Conservation (phyloP, 257 asterid species). For the Rhazya stricta region DNA sequence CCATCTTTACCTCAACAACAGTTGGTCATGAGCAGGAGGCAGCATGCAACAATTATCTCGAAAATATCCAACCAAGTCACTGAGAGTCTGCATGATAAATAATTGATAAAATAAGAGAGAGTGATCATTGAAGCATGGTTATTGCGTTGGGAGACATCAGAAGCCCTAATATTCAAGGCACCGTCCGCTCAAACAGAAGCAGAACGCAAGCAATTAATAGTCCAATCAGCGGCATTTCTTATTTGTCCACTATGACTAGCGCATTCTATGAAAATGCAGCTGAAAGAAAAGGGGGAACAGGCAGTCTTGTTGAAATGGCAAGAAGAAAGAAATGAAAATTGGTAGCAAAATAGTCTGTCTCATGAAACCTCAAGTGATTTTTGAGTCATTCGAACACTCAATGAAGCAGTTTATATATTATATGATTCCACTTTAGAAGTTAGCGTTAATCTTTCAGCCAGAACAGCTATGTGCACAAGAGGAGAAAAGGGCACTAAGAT, state of each 20-base stretch:
- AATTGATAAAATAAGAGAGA: slow-evolving; percentile 4
- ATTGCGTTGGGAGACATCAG: background rate
- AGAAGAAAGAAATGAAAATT: background rate
- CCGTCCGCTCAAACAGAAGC: background rate
- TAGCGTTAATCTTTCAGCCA: background rate
- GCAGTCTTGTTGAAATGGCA: background rate
- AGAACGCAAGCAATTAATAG: background rate
- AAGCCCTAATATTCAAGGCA: background rate
- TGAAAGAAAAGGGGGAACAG: background rate
- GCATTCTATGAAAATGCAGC: background rate
- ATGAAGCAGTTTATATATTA: background rate
- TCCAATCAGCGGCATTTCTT: background rate
- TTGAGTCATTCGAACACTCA: background rate
- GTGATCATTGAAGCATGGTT: slow-evolving; percentile 12
- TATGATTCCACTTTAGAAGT: background rate
- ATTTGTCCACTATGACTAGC: background rate
- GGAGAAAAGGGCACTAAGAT: background rate
- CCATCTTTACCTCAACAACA: slow-evolving; percentile 56
- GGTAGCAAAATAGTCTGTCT: background rate
- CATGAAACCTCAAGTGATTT: background rate
- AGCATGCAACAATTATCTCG: slow-evolving; percentile 50
- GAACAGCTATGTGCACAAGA: background rate
- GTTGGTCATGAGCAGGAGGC: slow-evolving; percentile 60
- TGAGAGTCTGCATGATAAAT: slow-evolving; percentile 56
- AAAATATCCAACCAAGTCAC: slow-evolving; percentile 53